Evolutionary conservation across 257 asterid species (phyloP).

Genomic region (Primulina tabacum): DNA sequence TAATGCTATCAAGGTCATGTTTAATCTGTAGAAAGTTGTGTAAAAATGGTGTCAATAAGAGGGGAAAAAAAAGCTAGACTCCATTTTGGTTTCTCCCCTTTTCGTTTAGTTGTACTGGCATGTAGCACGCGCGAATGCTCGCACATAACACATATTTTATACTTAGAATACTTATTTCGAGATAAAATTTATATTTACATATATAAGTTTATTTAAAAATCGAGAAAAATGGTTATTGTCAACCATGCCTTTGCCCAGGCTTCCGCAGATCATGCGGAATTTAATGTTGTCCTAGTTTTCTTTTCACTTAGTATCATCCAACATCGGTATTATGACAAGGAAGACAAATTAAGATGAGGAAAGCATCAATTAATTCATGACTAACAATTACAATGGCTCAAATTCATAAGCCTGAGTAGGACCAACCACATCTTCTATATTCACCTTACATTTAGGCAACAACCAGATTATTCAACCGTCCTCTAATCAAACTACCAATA

Average conservation of each 20-base stretch:
- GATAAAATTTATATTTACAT: too few species aligned
- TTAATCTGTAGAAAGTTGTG: constrained; percentile 45
- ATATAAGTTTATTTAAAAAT: too few species aligned
- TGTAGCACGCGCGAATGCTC: too few species aligned
- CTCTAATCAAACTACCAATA: not conserved
- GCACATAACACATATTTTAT: too few species aligned
- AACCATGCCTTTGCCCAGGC: too few species aligned
- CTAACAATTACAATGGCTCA: not conserved
- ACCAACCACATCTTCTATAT: not conserved
- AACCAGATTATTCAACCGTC: not conserved
- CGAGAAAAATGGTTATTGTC: too few species aligned
- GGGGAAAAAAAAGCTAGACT: not conserved
- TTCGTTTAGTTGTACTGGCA: too few species aligned
- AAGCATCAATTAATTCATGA: not conserved
- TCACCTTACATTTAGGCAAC: not conserved
- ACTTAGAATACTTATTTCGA: too few species aligned
- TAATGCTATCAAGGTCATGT: constrained; percentile 94
- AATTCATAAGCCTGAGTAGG: not conserved
- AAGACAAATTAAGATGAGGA: not conserved
- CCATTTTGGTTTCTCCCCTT: too few species aligned
- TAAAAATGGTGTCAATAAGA: constrained; percentile 9
- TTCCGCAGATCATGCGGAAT: too few species aligned
- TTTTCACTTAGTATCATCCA: not conserved
- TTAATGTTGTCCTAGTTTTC: too few species aligned
- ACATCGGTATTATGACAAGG: too few species aligned